Base-by-base conservation (phyloP, 768 basidiomycete genomes). In the Butyriboletus loyo region DNA sequence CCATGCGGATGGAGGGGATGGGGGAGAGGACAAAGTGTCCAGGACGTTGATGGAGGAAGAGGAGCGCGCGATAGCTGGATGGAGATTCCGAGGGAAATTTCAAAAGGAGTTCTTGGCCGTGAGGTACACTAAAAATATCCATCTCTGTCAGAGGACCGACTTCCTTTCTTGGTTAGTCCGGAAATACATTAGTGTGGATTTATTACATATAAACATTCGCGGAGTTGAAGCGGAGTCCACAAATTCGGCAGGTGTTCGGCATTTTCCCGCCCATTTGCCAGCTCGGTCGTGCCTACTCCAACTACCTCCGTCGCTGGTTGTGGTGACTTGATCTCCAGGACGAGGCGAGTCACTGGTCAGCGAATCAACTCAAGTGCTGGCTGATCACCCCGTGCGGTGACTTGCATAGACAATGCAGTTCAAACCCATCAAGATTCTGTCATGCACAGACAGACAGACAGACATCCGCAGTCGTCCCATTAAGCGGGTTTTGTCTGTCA, bases 1-100 rank as follows among this genome's bases (percentile, higher is more conserved):
- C 68, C 68, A 69, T 69, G 21, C 5, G 24, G 25, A 7, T 8
- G 36, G 37, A 14, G 30, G 46, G 21, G 35, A 19, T 25, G 49
- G 25, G 55, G 44, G 17, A 17, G 37, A 32, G 38, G 49, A 57
- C 39, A 24, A 17, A 43, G 42, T 2, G 55, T 50, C 54, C 52
- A 68, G 64, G 34, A 67, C 53, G 52, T 25, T 24, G 69, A 60
- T 52, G 72, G 51, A 54, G 60, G 50, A 52, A 57, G 65, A 59
- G 51, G 53, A 54, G 52, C 38, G 50, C 49, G 24, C 45, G 46
- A 57, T 27, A 14, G 40, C 62, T 55, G 30, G 30, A 50, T 65
- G 61, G 55, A 47, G 52, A 4, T 49, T 45, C 59, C 61, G 54
- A 48, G 48, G 51, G 54, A 46, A 49, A 36, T 51, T 48, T 34